A percentile compares a stretch with the other conserved stretches of the same genome.
phyloP scores from a whole-genome alignment of 2,329 filamentous ascomycete species.

The Aspergillus sp. region DNA sequence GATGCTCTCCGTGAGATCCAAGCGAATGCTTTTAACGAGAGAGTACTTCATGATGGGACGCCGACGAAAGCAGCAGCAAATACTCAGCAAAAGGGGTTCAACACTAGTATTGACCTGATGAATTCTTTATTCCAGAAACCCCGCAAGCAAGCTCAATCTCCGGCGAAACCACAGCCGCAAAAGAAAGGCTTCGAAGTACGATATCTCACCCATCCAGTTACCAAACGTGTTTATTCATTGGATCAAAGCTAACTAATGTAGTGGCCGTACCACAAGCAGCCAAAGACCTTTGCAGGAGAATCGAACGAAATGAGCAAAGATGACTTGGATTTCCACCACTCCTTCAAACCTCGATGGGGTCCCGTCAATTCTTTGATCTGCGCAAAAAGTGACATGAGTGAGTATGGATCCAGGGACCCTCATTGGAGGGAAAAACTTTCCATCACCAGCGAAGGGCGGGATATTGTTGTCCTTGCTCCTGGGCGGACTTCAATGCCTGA shows the following conservation, averaged over 20 bases:
- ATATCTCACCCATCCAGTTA: conserved; percentile 36
- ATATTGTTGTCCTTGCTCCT: conserved; percentile 31
- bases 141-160: conserved; percentile 45
- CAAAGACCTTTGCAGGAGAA: conserved; percentile 66
- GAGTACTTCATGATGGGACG: conserved; percentile 38
- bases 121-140: conserved; percentile 84
- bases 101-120: conserved; percentile 93
- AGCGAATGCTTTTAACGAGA: conserved; percentile 56
- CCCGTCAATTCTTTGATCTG: conserved; percentile 72
- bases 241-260: conserved; percentile 37
- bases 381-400: conserved; percentile 44
- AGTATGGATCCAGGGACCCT: conserved; percentile 19
- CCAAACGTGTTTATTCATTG: neutral
- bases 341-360: conserved; percentile 77
- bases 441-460: conserved; percentile 34
- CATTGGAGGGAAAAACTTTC: conserved; percentile 57
- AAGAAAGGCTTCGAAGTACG: conserved; percentile 84
- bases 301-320: conserved; percentile 60
- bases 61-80: conserved; percentile 23
- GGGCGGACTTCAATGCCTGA: conserved; percentile 24
- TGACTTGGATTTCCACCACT: conserved; percentile 69
- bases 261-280: conserved; percentile 83
- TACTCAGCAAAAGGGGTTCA: conserved; percentile 62
- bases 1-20: conserved; percentile 67
- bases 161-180: conserved; percentile 57